A percentile compares a stretch with the other conserved stretches of the same genome.
Conservation (phyloP, 2,329 filamentous ascomycete species). For the Talaromyces sp. region DNA sequence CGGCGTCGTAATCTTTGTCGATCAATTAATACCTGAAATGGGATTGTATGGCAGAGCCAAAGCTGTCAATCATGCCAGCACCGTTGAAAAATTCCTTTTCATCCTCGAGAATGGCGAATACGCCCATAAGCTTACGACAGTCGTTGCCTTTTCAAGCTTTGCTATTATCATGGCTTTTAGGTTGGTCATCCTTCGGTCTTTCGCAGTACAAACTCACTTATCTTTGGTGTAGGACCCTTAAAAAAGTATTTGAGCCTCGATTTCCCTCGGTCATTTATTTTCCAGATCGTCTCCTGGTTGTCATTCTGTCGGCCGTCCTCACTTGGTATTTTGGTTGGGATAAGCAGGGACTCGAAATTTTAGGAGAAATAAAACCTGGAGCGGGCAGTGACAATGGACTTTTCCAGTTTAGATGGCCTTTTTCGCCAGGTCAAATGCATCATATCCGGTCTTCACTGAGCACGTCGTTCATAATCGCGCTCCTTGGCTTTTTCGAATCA, state of each 20-base stretch:
- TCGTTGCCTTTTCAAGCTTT: slow-evolving; percentile 74
- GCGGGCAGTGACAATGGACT: slow-evolving; percentile 63
- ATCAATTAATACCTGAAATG: slow-evolving; percentile 87
- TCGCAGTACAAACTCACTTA: slow-evolving; percentile 10
- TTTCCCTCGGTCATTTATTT: slow-evolving; percentile 79
- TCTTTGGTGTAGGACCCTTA: slow-evolving; percentile 58
- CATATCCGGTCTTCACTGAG: slow-evolving; percentile 82
- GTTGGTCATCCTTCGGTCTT: slow-evolving; percentile 43
- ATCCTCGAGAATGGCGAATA: slow-evolving; percentile 61
- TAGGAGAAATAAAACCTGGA: slow-evolving; percentile 76
- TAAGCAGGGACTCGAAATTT: slow-evolving; percentile 68
- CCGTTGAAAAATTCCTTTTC: slow-evolving; percentile 78
- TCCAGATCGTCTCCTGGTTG: slow-evolving; percentile 85
- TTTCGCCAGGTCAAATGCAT: slow-evolving; percentile 66
- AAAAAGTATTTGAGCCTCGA: slow-evolving; percentile 70
- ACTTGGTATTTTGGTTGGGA: slow-evolving; percentile 76
- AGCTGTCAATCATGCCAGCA: slow-evolving; percentile 75
- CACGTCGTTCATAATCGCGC: slow-evolving; percentile 85
- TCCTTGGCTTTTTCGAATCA: slow-evolving; percentile 97
- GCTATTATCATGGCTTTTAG: slow-evolving; percentile 83
- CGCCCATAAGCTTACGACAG: slow-evolving; percentile 67
- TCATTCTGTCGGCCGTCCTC: slow-evolving; percentile 75
- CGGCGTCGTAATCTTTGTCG: slow-evolving; percentile 90
- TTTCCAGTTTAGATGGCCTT: slow-evolving; percentile 83
- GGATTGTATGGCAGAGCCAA: slow-evolving; percentile 65